Evolutionary conservation across 768 basidiomycete genomes (phyloP).

Genomic region (Mycena maculata): DNA sequence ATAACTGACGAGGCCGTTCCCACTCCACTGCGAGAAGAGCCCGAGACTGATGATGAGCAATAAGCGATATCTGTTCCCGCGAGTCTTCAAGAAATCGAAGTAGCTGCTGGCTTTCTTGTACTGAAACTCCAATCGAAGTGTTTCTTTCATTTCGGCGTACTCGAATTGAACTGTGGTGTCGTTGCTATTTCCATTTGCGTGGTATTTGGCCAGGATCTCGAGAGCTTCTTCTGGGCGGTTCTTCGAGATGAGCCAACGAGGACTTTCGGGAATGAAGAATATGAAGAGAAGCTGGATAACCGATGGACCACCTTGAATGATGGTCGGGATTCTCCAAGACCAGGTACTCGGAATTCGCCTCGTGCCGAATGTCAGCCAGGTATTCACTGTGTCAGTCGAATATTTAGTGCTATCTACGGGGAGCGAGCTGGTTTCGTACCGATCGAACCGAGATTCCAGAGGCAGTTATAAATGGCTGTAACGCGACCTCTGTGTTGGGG

Average conservation of each 20-base stretch:
- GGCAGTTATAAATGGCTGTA: conserved; percentile 25
- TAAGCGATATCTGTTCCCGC: conserved; percentile 66
- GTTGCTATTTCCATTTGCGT: conserved; percentile 61
- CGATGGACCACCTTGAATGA: conserved; percentile 72
- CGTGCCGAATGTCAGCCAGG: conserved; percentile 68
- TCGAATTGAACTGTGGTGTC: conserved; percentile 71
- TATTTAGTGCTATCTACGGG: conserved; percentile 17
- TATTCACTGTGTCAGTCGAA: conserved; percentile 22
- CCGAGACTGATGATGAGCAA: conserved; percentile 68
- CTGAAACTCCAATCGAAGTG: conserved; percentile 20
- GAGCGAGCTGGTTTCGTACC: conserved; percentile 18
- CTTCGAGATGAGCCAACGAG: conserved; percentile 67
- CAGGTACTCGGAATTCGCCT: conserved; percentile 68
- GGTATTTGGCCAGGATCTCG: conserved; percentile 63
- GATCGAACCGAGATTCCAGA: conserved; percentile 26
- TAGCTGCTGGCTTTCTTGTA: conserved; percentile 67
- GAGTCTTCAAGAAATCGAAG: conserved; percentile 59
- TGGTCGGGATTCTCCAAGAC: conserved; percentile 80
- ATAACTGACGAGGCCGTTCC: conserved; percentile 58
- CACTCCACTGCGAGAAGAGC: conserved; percentile 71
- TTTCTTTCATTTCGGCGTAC: conserved; percentile 63
- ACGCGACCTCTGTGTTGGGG: conserved; percentile 30
- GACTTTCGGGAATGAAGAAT: conserved; percentile 77
- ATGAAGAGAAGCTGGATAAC: conserved; percentile 69
- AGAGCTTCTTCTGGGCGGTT: conserved; percentile 59